phyloP scores from a whole-genome alignment of 1,284 basidiomycete genomes.

The Rhizopogon parksii region DNA sequence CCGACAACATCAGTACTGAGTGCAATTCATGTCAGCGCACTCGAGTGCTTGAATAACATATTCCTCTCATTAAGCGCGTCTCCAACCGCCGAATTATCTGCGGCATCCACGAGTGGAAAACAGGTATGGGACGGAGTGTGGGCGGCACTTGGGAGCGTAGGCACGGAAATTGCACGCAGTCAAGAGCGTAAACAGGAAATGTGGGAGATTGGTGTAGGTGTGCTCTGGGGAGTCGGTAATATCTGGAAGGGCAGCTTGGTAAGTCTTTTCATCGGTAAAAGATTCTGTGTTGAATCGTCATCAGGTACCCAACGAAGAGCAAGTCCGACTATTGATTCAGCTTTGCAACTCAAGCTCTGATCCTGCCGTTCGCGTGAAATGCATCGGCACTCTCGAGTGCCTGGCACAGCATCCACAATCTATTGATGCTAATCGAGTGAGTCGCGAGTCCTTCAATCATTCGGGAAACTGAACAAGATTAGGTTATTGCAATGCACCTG shows the following conservation, averaged over 20 bases:
- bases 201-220: slow-evolving; percentile 69
- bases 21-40: slow-evolving; percentile 74
- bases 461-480: slow-evolving; percentile 13
- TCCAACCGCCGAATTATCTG: slow-evolving; percentile 32
- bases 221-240: slow-evolving; percentile 72
- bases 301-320: slow-evolving; percentile 49
- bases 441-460: slow-evolving; percentile 16
- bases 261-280: slow-evolving; percentile 10
- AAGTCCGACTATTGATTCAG: slow-evolving; percentile 62
- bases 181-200: slow-evolving; percentile 62
- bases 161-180: slow-evolving; percentile 51
- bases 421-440: slow-evolving; percentile 65
- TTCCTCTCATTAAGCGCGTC: slow-evolving; percentile 66
- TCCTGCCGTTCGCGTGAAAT: slow-evolving; percentile 59
- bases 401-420: slow-evolving; percentile 66
- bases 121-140: slow-evolving; percentile 59
- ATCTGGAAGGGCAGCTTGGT: slow-evolving; percentile 64
- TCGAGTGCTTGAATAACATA: slow-evolving; percentile 89
- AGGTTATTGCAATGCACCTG: slow-evolving; percentile 67
- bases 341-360: slow-evolving; percentile 53
- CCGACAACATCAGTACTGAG: slow-evolving; percentile 80
- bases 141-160: slow-evolving; percentile 49
- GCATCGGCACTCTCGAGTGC: slow-evolving; percentile 76
- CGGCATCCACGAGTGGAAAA: slow-evolving; percentile 43
- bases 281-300: neutral